These are phyloP conservation scores for Candida sp. DNA, from an alignment of 1,139 yeast species.

Conservation along the genomic window DNA sequence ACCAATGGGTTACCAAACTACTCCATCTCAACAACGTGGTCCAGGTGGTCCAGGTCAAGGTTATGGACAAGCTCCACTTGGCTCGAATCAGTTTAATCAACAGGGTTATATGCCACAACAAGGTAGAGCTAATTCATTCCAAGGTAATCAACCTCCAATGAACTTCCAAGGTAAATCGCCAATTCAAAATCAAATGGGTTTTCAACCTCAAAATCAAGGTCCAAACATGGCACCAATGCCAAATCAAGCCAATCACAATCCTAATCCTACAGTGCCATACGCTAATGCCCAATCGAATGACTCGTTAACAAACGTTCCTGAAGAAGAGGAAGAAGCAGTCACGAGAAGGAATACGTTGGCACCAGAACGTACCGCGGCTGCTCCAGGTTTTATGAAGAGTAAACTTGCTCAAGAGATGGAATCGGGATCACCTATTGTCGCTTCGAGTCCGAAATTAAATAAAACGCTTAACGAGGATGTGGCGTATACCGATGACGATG, in stretches of 20 bases:
- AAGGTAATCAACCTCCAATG: not conserved
- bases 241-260: not conserved
- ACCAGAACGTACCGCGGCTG: conserved; percentile 3
- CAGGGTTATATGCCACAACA: not conserved
- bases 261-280: not conserved
- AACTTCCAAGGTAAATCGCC: not conserved
- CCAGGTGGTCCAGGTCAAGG: conserved; percentile 4
- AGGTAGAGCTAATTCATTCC: not conserved
- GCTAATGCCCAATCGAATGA: conserved; percentile 22
- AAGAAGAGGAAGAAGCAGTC: conserved; percentile 36
- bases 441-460: not conserved
- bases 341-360: not conserved
- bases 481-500: conserved; percentile 25
- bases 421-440: not conserved
- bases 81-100: not conserved
- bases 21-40: conserved; percentile 3
- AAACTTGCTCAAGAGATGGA: not conserved
- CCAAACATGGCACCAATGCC: not conserved
- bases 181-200: conserved; percentile 1
- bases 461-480: conserved; percentile 24
- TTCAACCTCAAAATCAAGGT: not conserved
- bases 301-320: conserved; percentile 38
- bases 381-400: not conserved
- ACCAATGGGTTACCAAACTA: conserved; percentile 5
- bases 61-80: no score